Conservation (phyloP, 179 eudicot species). For the Heliamphora pulchella region DNA sequence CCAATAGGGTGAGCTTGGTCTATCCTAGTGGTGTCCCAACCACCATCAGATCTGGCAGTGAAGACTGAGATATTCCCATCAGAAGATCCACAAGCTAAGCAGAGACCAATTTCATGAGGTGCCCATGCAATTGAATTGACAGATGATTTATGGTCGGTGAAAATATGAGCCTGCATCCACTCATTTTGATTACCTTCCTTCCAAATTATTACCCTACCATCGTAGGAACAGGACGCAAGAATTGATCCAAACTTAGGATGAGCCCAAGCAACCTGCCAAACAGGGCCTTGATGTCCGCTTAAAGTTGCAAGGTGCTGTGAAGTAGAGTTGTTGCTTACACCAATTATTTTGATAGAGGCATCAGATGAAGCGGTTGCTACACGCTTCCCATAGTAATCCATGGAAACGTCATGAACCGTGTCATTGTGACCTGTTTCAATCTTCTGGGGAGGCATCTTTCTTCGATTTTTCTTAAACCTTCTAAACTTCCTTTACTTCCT, state of each 20-base stretch:
- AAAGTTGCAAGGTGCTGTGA: conserved; percentile 66
- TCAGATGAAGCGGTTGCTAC: conserved; percentile 65
- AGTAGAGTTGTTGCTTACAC: conserved; percentile 39
- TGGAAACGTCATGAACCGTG: conserved; percentile 54
- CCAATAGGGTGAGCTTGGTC: conserved; percentile 86
- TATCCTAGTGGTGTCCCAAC: conserved; percentile 65
- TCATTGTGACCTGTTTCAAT: conserved; percentile 57
- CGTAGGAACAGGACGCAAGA: conserved; percentile 72
- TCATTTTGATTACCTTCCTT: conserved; percentile 68
- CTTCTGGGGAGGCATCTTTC: conserved; percentile 52
- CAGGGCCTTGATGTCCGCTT: conserved; percentile 71
- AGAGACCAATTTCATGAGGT: conserved; percentile 76
- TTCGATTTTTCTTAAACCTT: background rate
- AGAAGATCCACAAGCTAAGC: conserved; percentile 80
- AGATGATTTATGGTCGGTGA: conserved; percentile 71
- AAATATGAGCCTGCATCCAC: conserved; percentile 60
- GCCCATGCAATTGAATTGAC: conserved; percentile 83
- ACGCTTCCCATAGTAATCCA: conserved; percentile 65
- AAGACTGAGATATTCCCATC: conserved; percentile 73
- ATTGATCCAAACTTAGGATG: conserved; percentile 70
- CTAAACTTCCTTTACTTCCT: conserved; percentile 4
- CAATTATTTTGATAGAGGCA: conserved; percentile 52
- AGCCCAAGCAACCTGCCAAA: conserved; percentile 83
- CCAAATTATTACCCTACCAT: conserved; percentile 81
- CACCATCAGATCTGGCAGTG: conserved; percentile 61